Evolutionary conservation across 2,329 filamentous ascomycete species (phyloP).

Genomic region (Monosporascus cannonballus): DNA sequence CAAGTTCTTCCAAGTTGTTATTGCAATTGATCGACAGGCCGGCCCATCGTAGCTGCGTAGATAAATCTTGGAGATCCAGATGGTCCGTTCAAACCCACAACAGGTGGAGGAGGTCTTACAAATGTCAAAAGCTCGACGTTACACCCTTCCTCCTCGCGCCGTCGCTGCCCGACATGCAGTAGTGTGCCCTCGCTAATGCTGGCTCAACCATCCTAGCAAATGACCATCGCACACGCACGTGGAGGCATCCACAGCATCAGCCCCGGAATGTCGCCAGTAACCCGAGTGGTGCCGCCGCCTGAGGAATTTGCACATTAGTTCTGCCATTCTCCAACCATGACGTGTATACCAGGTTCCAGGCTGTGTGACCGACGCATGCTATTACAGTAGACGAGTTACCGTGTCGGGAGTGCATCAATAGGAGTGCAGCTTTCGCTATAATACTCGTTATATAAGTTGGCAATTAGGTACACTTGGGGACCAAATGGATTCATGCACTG

Average conservation of each 20-base stretch:
- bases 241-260: background rate
- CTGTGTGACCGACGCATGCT: background rate
- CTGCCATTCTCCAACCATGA: too few species aligned
- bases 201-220: background rate
- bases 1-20: background rate
- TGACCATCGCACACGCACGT: background rate
- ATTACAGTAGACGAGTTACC: too few species aligned
- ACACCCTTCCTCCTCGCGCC: background rate
- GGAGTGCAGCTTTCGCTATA: too few species aligned
- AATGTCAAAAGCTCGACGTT: background rate
- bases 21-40: background rate
- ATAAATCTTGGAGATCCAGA: background rate
- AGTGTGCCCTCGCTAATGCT: background rate
- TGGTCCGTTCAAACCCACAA: background rate
- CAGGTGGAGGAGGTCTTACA: too few species aligned
- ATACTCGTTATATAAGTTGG: too few species aligned
- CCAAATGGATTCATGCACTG: too few species aligned
- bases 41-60: background rate
- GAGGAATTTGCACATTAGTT: background rate
- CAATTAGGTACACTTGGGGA: too few species aligned
- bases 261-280: background rate
- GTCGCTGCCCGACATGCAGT: background rate
- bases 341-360: background rate
- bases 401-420: too few species aligned
- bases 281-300: background rate